phyloP scores from a whole-genome alignment of 2,329 filamentous ascomycete genomes.

The Corniculantispora saksenae region DNA sequence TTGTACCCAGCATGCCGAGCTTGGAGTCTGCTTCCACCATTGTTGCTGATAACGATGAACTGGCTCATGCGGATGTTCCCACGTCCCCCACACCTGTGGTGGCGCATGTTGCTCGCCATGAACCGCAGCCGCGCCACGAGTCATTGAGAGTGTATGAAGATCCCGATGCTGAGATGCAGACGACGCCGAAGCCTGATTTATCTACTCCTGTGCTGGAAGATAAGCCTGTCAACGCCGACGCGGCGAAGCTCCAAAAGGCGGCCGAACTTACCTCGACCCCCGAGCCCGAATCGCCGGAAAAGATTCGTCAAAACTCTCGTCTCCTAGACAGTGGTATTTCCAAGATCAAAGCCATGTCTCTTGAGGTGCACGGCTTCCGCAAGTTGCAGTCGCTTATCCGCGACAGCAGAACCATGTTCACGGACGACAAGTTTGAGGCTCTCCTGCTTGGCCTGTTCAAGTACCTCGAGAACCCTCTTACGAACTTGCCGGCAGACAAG shows the following conservation, averaged over 20 bases:
- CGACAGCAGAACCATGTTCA: conserved; percentile 63
- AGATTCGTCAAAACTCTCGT: conserved; percentile 57
- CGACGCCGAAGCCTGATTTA: conserved; percentile 47
- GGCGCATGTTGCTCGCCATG: conserved; percentile 4
- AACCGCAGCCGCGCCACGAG: conserved; percentile 11
- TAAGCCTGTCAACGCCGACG: conserved; percentile 60
- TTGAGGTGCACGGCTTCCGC: conserved; percentile 81
- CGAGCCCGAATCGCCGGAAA: conserved; percentile 47
- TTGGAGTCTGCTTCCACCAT: conserved; percentile 34
- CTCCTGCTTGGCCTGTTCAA: conserved; percentile 69
- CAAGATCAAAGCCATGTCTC: conserved; percentile 67
- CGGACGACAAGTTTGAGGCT: conserved; percentile 67
- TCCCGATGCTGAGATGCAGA: conserved; percentile 54
- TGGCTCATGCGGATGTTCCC: background rate
- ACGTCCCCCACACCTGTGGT: conserved; percentile 22
- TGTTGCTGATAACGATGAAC: conserved; percentile 26
- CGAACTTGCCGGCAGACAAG: conserved; percentile 61
- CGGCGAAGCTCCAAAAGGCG: conserved; percentile 32
- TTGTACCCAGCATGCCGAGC: conserved; percentile 49
- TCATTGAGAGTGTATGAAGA: conserved; percentile 62
- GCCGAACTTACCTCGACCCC: conserved; percentile 26
- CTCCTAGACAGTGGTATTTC: conserved; percentile 74
- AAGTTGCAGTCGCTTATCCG: conserved; percentile 75
- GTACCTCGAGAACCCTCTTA: conserved; percentile 65
- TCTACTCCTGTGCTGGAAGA: conserved; percentile 58